A percentile compares a stretch with the other conserved stretches of the same genome.
Evolutionary conservation across 1,139 yeast species (phyloP).

Genomic region (Suhomyces choctaworum): DNA sequence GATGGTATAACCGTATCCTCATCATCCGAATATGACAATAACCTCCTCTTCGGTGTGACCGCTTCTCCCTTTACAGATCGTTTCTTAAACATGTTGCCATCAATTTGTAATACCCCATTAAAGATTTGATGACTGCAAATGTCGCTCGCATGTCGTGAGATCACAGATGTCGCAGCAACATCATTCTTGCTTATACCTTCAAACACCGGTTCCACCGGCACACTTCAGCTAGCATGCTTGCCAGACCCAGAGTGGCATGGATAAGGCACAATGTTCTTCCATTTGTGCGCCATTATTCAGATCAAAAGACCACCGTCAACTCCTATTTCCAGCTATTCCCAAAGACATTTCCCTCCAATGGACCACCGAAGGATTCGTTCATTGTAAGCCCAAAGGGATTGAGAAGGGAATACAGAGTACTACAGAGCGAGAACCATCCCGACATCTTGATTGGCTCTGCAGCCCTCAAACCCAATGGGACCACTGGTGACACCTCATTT

Average conservation of each 20-base stretch:
- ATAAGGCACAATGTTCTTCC: too few species aligned
- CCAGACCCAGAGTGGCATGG: too few species aligned
- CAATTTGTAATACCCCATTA: too few species aligned
- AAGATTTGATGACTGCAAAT: too few species aligned
- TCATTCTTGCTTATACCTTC: too few species aligned
- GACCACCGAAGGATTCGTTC: constrained; percentile 68
- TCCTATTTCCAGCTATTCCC: constrained; percentile 70
- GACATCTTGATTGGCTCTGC: constrained; percentile 51
- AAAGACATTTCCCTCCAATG: constrained; percentile 63
- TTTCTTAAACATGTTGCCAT: constrained; percentile 47
- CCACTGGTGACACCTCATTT: constrained; percentile 21
- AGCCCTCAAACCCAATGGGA: constrained; percentile 17
- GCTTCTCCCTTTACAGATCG: constrained; percentile 17
- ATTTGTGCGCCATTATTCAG: too few species aligned
- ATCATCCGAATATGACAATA: constrained; percentile 9
- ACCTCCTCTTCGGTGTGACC: constrained; percentile 18
- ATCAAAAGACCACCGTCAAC: constrained; percentile 8
- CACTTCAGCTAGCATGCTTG: too few species aligned
- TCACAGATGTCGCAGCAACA: too few species aligned
- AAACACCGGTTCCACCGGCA: too few species aligned
- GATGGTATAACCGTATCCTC: constrained; percentile 3
- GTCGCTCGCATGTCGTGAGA: too few species aligned
- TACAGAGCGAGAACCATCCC: constrained; percentile 82
- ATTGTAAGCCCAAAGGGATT: constrained; percentile 53
- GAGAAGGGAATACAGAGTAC: constrained; percentile 68